Evolutionary conservation across 495 filamentous ascomycete species (phyloP), one percentile per base, ranked within the genome.

Genomic region (Hyaloscypha hepaticicola): DNA sequence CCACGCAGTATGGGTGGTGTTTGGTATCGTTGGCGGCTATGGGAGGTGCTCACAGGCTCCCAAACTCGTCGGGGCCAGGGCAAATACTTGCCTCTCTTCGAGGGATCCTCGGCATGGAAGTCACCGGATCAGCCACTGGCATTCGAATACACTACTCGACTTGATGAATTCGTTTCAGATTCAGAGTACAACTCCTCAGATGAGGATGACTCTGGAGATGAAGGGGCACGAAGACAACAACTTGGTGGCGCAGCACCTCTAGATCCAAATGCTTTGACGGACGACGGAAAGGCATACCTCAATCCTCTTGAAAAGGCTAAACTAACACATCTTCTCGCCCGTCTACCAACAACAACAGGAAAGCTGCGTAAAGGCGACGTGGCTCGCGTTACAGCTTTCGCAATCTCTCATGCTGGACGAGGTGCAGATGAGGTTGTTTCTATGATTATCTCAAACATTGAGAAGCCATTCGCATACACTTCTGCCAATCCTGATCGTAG

Each of bases 21-120:
- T 5, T 97, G 90, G 78, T 97, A 96, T 75, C 86, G 93, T 19
- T 97, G 91, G 90, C 88, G 90, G 56, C 70, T 97, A 59, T 97
- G 91, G 92, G 85, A 92, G 66, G 81, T 92, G 28, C 79, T 93
- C 34, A 93, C 91, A 2, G 84, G 82, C 5, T 78, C 76, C 1
- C 72, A 76, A 33, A 68, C 76, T 0, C 70, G 68, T 52, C 75
- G 70, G 60, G 68, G 70, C 53, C 61, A 72, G 49, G 74, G 71
- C 16, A 79, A 80, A 61, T 84, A 80, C 41, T 57, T 84, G 11
- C 81, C 81, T 0, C 77, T 96, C 0, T 92, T 95, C 63, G 88
- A 92, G 70, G 86, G 84, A 16, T 84, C 83, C 52, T 79, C 89
- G 51, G 80, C 78, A 41, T 97, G 91, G 91, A 79, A 83, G 29